phyloP scores from a whole-genome alignment of 306 rosid genomes.

The Acmispon strigosus region DNA sequence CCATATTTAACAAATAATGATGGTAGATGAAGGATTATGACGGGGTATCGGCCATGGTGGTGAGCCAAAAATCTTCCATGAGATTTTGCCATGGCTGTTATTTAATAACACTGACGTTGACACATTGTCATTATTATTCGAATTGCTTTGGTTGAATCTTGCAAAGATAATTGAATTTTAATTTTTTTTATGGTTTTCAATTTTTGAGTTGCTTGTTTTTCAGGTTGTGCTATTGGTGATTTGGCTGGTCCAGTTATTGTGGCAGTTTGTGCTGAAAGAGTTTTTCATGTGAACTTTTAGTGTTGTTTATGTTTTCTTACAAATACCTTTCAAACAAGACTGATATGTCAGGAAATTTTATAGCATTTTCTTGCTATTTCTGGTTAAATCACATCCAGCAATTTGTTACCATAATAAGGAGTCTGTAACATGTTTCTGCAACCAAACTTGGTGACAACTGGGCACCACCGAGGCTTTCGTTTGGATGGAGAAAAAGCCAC shows the following conservation, averaged over 20 bases:
- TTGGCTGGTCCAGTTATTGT: constrained; percentile 69
- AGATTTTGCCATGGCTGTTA: too few species aligned
- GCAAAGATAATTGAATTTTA: not conserved
- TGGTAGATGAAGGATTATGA: too few species aligned
- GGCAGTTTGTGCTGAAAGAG: constrained; percentile 31
- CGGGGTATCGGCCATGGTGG: too few species aligned
- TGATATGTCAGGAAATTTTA: not conserved
- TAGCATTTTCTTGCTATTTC: not conserved
- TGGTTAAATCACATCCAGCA: not conserved
- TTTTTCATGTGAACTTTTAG: constrained; percentile 34
- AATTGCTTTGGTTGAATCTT: not conserved
- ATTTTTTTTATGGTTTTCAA: not conserved
- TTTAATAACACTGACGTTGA: too few species aligned
- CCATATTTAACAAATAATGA: too few species aligned
- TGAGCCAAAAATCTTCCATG: too few species aligned
- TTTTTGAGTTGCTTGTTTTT: not conserved
- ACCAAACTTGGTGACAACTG: too few species aligned
- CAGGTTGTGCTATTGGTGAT: constrained; percentile 81
- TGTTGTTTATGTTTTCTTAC: not conserved
- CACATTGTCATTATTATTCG: not conserved
- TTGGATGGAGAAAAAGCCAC: too few species aligned
- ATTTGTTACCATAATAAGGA: too few species aligned
- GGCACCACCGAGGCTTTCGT: too few species aligned
- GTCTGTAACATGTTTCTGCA: too few species aligned
- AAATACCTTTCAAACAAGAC: constrained; percentile 10